phyloP scores from a whole-genome alignment of 768 basidiomycete species.

The Sporobolomyces phaffii region DNA sequence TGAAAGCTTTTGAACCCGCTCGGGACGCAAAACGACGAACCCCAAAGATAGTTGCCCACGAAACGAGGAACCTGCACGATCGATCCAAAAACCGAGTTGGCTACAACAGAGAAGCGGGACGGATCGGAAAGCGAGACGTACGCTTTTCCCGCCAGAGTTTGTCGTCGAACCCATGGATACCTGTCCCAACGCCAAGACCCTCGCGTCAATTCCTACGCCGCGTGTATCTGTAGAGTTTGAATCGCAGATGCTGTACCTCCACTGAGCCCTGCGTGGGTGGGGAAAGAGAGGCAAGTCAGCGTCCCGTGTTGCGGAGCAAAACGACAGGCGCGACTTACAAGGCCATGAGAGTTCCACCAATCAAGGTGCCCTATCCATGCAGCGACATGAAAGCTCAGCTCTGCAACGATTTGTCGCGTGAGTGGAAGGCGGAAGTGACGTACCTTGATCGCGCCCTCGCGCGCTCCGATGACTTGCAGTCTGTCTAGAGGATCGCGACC shows the following conservation, averaged over 20 bases:
- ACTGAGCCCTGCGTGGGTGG: constrained; percentile 3
- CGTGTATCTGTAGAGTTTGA: not conserved
- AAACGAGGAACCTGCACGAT: not conserved
- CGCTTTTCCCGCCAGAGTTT: constrained; percentile 17
- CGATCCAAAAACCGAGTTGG: not conserved
- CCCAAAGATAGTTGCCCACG: constrained; percentile 17
- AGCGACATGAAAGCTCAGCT: too few species aligned
- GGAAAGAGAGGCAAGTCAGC: not conserved
- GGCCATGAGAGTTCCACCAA: constrained; percentile 15
- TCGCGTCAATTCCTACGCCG: not conserved
- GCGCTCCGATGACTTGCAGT: constrained; percentile 10
- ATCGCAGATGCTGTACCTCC: not conserved
- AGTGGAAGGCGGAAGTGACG: not conserved
- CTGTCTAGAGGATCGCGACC: not conserved
- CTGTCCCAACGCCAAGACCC: not conserved
- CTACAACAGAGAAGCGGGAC: too few species aligned
- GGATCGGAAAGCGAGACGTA: too few species aligned
- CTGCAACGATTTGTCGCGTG: too few species aligned
- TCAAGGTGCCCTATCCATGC: constrained; percentile 6
- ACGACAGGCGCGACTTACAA: not conserved
- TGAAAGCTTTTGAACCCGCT: too few species aligned
- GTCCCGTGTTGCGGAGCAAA: not conserved
- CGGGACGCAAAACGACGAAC: too few species aligned
- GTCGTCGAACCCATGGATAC: constrained; percentile 10
- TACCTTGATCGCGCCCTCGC: constrained; percentile 23